Conservation (phyloP, 2,329 filamentous ascomycete genomes). For the Plenodomus biglobosus region DNA sequence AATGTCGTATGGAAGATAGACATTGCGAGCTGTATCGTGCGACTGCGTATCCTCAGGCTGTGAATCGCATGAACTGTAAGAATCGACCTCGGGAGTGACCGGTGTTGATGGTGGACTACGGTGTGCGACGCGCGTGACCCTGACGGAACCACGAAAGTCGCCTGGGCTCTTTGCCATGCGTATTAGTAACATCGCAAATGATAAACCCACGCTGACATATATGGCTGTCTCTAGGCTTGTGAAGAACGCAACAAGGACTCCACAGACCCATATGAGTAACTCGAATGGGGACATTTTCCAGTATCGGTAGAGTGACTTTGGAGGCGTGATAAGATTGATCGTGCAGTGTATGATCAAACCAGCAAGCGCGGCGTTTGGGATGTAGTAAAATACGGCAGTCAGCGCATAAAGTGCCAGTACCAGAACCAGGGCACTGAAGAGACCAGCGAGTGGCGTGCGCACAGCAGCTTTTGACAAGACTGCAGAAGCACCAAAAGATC, state of each 20-base stretch:
- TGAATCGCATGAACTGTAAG: slow-evolving; percentile 43
- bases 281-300: slow-evolving; percentile 89
- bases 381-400: slow-evolving; percentile 86
- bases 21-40: slow-evolving; percentile 9
- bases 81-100: slow-evolving; percentile 25
- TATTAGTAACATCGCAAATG: slow-evolving; percentile 74
- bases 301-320: slow-evolving; percentile 86
- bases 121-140: slow-evolving; percentile 20
- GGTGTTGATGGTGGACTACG: slow-evolving; percentile 53
- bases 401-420: slow-evolving; percentile 85
- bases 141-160: slow-evolving; percentile 22
- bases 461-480: slow-evolving; percentile 95
- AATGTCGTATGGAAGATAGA: slow-evolving; percentile 42
- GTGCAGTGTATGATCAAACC: slow-evolving; percentile 94
- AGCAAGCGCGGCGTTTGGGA: slow-evolving; percentile 75
- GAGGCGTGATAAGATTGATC: slow-evolving; percentile 82
- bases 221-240: slow-evolving; percentile 83
- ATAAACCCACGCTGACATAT: slow-evolving; percentile 77
- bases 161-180: slow-evolving; percentile 49
- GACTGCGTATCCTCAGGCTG: slow-evolving; percentile 36
- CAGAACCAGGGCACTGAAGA: slow-evolving; percentile 80
- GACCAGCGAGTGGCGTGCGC: slow-evolving; percentile 80
- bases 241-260: slow-evolving; percentile 85
- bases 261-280: slow-evolving; percentile 84
- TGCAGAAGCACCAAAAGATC: slow-evolving; percentile 89